Base-by-base conservation (phyloP, 805 yeast species). In the Candida qinlingensis region DNA sequence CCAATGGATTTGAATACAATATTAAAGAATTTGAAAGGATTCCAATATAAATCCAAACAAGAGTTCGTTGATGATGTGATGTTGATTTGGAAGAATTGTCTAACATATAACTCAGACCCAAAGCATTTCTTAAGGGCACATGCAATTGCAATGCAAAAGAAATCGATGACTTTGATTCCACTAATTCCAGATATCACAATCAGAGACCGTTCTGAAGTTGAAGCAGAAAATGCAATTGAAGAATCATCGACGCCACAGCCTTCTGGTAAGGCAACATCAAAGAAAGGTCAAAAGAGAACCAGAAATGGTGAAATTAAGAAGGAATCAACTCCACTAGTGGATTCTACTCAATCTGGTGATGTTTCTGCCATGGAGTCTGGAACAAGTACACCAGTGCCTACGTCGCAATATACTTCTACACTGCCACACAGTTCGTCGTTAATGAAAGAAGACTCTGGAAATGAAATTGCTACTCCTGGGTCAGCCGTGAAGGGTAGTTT, bases 1-100 rank as follows among this genome's bases (percentile, higher is more conserved):
- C 98, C 99, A 26, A 94, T 94, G 99, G 99, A 94, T 62, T 72
- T 94, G 56, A 91, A 90, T 61, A 92, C 97, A 0, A 96, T 95
- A 11, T 75, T 89, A 81, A 91, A 90, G 61, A 94, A 92, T 64
- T 70, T 95, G 59, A 90, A 90, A 61, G 72, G 76, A 5, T 81
- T 87, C 52, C 92, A 87, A 57, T 94, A 94, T 66, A 78, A 76
- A 52, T 86, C 89, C 39, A 94, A 94, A 60, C 76, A 81, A 52
- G 95, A 86, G 55, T 94, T 94, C 72, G 96, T 90, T n/a, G 96
- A 87, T 61, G 99, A 94, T 64, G 71, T 94, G 51, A 87, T 87
- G 90, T 74, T 95, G 45, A 94, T 94, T 31, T 94, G 99, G 99
- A 81, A 82, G 53, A 94, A 94, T 65, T 94, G 99, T 64, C 69